phyloP scores from a whole-genome alignment of 116 monocot genomes.

The Posidonia oceanica region DNA sequence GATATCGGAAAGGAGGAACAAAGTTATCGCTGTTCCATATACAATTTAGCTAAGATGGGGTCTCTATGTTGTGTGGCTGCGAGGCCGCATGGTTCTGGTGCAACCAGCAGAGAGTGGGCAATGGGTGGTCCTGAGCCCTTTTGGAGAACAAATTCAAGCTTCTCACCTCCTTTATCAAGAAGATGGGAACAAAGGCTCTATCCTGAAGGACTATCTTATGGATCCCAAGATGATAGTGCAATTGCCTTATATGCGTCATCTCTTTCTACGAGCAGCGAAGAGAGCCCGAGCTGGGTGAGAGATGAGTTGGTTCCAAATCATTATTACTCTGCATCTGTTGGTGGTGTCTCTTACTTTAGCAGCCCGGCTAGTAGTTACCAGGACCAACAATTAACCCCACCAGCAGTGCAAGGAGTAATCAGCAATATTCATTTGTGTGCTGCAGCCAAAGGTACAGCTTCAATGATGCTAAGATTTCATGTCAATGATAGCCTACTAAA shows the following conservation, averaged over 20 bases:
- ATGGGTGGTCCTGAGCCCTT: constrained; percentile 33
- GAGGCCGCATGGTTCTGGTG: constrained; percentile 48
- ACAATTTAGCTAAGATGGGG: constrained; percentile 28
- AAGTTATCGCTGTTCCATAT: not conserved
- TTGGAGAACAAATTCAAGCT: constrained; percentile 49
- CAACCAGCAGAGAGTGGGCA: constrained; percentile 40
- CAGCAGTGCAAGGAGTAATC: constrained; percentile 14
- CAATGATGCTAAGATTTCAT: not conserved
- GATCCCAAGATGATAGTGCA: constrained; percentile 18
- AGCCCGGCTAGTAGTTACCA: constrained; percentile 30
- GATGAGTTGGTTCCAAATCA: constrained; percentile 14
- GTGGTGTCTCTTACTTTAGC: constrained; percentile 26
- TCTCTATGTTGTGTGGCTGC: constrained; percentile 77
- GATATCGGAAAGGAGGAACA: not conserved
- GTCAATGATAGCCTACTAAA: not conserved
- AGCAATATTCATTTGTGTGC: constrained; percentile 15
- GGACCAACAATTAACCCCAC: constrained; percentile 17
- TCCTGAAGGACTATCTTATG: constrained; percentile 14
- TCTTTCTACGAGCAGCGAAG: constrained; percentile 32
- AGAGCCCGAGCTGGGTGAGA: constrained; percentile 40
- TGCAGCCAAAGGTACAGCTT: not conserved
- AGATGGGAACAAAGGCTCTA: constrained; percentile 16
- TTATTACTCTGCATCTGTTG: constrained; percentile 24
- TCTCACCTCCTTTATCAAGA: constrained; percentile 40
- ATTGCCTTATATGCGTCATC: constrained; percentile 18